Evolutionary conservation across 2,329 filamentous ascomycete genomes (phyloP).

Genomic region (Phialemonium atrogriseum): DNA sequence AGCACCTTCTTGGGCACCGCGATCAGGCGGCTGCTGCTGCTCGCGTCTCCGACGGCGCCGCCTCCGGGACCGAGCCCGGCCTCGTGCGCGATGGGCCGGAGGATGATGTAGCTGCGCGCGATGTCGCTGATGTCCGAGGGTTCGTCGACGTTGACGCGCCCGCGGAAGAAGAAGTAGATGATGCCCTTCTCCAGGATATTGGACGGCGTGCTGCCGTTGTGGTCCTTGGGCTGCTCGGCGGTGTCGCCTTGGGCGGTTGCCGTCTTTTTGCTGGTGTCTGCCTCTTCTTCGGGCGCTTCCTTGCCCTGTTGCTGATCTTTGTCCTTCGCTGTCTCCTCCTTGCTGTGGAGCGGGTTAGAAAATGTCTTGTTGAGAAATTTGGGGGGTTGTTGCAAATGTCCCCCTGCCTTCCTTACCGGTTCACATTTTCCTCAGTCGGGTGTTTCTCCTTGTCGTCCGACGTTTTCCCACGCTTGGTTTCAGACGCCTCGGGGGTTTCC

Average conservation of each 20-base stretch:
- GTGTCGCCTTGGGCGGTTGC: slow-evolving; percentile 10
- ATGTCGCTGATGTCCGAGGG: slow-evolving; percentile 64
- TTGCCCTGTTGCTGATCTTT: slow-evolving; percentile 12
- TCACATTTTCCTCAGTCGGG: slow-evolving; percentile 36
- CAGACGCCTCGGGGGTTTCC: slow-evolving; percentile 20
- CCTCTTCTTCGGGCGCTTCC: slow-evolving; percentile 16
- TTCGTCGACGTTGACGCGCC: slow-evolving; percentile 64
- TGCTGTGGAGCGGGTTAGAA: neutral
- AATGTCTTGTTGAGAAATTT: neutral
- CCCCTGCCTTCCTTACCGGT: neutral
- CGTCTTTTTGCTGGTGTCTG: slow-evolving; percentile 5
- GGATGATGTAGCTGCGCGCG: slow-evolving; percentile 69
- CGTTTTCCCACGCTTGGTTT: slow-evolving; percentile 30
- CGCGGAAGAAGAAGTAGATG: slow-evolving; percentile 84
- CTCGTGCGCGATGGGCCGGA: slow-evolving; percentile 64
- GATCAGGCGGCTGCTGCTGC: slow-evolving; percentile 64
- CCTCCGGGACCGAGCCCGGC: slow-evolving; percentile 61
- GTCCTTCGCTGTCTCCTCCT: slow-evolving; percentile 7
- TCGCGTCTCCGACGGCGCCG: slow-evolving; percentile 36
- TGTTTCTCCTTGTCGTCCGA: slow-evolving; percentile 32
- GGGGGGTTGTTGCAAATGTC: neutral
- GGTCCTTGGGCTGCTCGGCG: slow-evolving; percentile 22
- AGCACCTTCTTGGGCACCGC: slow-evolving; percentile 79
- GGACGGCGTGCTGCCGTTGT: slow-evolving; percentile 28
- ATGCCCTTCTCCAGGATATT: slow-evolving; percentile 76